phyloP scores from a whole-genome alignment of 148 eudicot species.

The Silene conica region DNA sequence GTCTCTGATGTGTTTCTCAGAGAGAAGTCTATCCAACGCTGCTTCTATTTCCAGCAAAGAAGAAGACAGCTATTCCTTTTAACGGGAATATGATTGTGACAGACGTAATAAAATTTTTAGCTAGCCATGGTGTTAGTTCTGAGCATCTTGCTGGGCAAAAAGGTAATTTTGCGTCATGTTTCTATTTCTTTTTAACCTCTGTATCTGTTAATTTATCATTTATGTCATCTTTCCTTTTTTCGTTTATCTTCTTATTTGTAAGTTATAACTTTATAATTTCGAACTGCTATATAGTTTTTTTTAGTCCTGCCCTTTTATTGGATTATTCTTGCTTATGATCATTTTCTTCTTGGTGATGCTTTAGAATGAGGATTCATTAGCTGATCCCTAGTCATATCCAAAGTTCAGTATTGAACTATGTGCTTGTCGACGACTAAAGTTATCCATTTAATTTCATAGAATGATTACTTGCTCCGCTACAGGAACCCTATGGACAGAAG shows the following conservation, averaged over 20 bases:
- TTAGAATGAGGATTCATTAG: neutral
- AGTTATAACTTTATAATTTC: neutral
- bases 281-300: neutral
- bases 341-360: too few species aligned
- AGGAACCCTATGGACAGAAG: conserved; percentile 39
- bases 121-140: conserved; percentile 48
- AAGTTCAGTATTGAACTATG: neutral
- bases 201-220: neutral
- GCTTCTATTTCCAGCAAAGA: conserved; percentile 69
- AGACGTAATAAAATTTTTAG: conserved; percentile 62
- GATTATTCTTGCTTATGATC: neutral
- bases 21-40: conserved; percentile 70
- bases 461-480: neutral
- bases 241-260: neutral
- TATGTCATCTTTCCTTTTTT: neutral
- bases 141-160: conserved; percentile 37
- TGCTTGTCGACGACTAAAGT: neutral
- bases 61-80: conserved; percentile 54
- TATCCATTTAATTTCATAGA: neutral
- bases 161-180: conserved; percentile 33
- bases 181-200: neutral
- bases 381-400: neutral
- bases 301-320: neutral
- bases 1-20: conserved; percentile 47
- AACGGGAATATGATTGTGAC: conserved; percentile 60